Evolutionary conservation across 2,329 filamentous ascomycete genomes (phyloP).

Genomic region (Xylaria sp.): DNA sequence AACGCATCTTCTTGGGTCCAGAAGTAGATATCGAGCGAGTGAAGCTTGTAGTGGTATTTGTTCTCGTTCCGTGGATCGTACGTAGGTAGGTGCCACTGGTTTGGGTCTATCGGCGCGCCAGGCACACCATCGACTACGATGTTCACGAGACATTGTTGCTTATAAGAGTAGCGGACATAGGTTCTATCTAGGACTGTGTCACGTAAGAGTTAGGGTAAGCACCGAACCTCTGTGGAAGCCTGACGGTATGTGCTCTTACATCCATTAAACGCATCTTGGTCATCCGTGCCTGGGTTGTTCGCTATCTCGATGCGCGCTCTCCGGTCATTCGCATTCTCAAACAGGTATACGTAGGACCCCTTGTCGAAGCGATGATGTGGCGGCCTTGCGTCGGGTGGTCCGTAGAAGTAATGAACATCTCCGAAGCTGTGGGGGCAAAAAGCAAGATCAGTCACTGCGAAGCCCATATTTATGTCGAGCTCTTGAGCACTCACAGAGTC

Average conservation of each 20-base stretch:
- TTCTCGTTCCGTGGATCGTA: slow-evolving; percentile 73
- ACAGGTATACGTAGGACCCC: slow-evolving; percentile 78
- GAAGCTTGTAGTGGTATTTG: slow-evolving; percentile 78
- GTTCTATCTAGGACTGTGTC: slow-evolving; percentile 65
- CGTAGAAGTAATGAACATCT: slow-evolving; percentile 80
- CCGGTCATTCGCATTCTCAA: slow-evolving; percentile 70
- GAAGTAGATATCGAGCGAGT: slow-evolving; percentile 78
- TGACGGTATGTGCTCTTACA: slow-evolving; percentile 53
- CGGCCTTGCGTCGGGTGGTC: slow-evolving; percentile 65
- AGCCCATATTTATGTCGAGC: slow-evolving; percentile 1
- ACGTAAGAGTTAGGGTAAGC: slow-evolving; percentile 10
- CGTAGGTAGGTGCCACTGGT: slow-evolving; percentile 75
- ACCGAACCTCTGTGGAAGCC: background rate
- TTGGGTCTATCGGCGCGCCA: slow-evolving; percentile 43
- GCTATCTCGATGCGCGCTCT: slow-evolving; percentile 75
- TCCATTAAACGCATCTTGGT: slow-evolving; percentile 80
- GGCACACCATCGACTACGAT: slow-evolving; percentile 61
- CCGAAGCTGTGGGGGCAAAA: slow-evolving; percentile 59
- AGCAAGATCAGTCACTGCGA: slow-evolving; percentile 29
- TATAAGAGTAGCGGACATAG: slow-evolving; percentile 70
- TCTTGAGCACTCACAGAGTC: slow-evolving; percentile 44
- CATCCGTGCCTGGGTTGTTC: slow-evolving; percentile 71
- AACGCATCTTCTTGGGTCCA: slow-evolving; percentile 75
- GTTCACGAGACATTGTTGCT: slow-evolving; percentile 71
- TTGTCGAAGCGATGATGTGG: slow-evolving; percentile 82